Conservation (phyloP, 2,329 filamentous ascomycete species). For the Balansia obtecta region DNA sequence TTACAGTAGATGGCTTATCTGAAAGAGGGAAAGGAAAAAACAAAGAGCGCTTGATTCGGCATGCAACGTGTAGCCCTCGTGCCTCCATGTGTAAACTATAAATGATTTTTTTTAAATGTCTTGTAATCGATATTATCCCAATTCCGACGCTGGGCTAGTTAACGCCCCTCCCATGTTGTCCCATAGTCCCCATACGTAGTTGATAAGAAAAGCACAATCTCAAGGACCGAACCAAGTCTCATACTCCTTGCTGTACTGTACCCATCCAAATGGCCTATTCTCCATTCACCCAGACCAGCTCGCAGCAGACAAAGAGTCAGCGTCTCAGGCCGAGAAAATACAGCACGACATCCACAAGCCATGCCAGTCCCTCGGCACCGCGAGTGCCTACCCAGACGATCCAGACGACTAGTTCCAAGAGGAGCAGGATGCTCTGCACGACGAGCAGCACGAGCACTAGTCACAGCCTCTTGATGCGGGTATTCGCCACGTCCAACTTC, state of each 20-base stretch:
- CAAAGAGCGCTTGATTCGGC: too few relatives aligned
- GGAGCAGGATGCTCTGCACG: conserved; percentile 17
- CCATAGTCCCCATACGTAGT: too few relatives aligned
- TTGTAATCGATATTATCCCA: too few relatives aligned
- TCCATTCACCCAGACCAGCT: background rate
- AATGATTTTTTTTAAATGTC: too few relatives aligned
- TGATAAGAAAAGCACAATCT: too few relatives aligned
- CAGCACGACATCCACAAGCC: conserved; percentile 16
- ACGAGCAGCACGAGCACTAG: conserved; percentile 15
- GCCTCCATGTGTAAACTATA: too few relatives aligned
- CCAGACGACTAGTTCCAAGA: conserved; percentile 19
- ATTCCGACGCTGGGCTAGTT: too few relatives aligned
- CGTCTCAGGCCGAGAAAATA: conserved; percentile 13
- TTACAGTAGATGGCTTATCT: too few relatives aligned
- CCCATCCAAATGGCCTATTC: background rate
- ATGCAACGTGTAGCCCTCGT: too few relatives aligned
- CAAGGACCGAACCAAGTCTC: background rate
- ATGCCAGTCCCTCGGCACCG: conserved; percentile 14
- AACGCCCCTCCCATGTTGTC: too few relatives aligned
- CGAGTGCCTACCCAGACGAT: conserved; percentile 16
- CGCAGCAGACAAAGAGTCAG: background rate
- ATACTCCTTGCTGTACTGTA: background rate
- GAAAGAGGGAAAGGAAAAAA: too few relatives aligned
- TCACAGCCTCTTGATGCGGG: conserved; percentile 55
- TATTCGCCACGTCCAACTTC: conserved; percentile 66